Percentiles rank a stretch among this genome's conserved stretches.
These are phyloP conservation scores for Symbiodinium natans DNA, from an alignment of 73 alveolate genomes.

Conservation along the genomic window DNA sequence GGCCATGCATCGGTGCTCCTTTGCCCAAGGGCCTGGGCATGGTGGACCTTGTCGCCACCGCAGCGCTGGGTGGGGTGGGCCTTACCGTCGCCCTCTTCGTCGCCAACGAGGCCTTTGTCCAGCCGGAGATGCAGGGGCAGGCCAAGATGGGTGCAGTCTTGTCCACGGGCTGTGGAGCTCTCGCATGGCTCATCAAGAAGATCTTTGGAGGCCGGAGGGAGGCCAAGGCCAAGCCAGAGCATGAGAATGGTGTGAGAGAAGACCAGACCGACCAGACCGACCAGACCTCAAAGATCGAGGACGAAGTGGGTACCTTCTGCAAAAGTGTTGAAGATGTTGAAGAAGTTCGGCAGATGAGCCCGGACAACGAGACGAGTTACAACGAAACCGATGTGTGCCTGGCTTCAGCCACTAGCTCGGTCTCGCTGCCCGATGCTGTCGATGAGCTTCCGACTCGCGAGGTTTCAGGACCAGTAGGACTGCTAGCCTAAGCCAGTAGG, in stretches of 20 bases:
- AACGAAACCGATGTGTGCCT: conserved; percentile 9
- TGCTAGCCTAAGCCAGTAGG: no score
- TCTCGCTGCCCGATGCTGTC: background rate
- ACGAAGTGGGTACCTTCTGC: no score
- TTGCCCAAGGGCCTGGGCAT: conserved; percentile 74
- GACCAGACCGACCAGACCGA: no score
- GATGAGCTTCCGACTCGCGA: background rate
- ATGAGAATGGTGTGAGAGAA: no score
- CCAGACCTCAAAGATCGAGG: no score
- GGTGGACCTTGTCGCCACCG: conserved; percentile 51
- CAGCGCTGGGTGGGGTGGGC: conserved; percentile 81
- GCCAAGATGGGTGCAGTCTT: conserved; percentile 85
- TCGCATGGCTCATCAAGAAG: conserved; percentile 57
- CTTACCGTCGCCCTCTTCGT: conserved; percentile 86
- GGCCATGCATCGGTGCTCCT: conserved; percentile 46
- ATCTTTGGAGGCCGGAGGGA: background rate
- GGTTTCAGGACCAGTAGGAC: background rate
- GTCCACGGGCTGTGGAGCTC: conserved; percentile 42
- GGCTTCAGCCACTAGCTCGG: conserved; percentile 17
- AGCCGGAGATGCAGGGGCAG: conserved; percentile 91
- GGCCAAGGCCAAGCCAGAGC: no score
- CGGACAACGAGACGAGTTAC: background rate
- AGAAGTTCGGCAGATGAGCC: background rate
- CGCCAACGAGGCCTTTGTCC: conserved; percentile 85
- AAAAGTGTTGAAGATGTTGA: no score